A percentile compares a stretch with the other conserved stretches of the same genome.
These are phyloP conservation scores for Oryza brachyantha DNA, from an alignment of 176 grass and related monocot genomes.

Conservation along the genomic window DNA sequence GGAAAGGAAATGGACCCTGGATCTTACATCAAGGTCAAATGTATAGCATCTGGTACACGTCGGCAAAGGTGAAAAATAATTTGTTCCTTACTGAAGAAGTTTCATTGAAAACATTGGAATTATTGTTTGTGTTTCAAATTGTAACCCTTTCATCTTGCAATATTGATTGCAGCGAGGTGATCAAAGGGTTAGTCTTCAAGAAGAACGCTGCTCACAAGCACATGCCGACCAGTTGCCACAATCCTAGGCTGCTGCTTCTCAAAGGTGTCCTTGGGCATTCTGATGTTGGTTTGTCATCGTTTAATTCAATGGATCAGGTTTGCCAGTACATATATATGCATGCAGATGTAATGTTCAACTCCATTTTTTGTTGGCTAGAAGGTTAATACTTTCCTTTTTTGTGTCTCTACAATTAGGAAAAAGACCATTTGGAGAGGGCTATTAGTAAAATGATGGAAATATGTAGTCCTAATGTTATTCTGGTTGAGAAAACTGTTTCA, in stretches of 20 bases:
- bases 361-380: background rate
- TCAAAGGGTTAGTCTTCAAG: constrained; percentile 94
- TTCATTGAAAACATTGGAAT: background rate
- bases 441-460: constrained; percentile 73
- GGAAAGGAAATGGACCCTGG: constrained; percentile 98
- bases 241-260: constrained; percentile 86
- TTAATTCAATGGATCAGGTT: constrained; percentile 87
- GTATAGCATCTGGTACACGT: constrained; percentile 69
- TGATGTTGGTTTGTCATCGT: constrained; percentile 77
- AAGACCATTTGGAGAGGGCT: constrained; percentile 54
- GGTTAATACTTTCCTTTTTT: constrained; percentile 24
- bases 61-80: constrained; percentile 65
- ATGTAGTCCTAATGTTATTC: constrained; percentile 72
- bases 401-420: constrained; percentile 52
- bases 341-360: background rate
- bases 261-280: constrained; percentile 78
- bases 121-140: constrained; percentile 26
- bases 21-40: constrained; percentile 97
- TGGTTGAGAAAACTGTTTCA: constrained; percentile 91
- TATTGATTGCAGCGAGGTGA: constrained; percentile 71
- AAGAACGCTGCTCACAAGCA: constrained; percentile 97
- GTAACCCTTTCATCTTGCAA: constrained; percentile 24
- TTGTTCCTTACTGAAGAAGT: background rate
- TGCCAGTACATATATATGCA: background rate
- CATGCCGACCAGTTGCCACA: constrained; percentile 75